Evolutionary conservation across 1,284 basidiomycete genomes (phyloP), one percentile per base, ranked within the genome.

Genomic region (Ustilago bromivora): DNA sequence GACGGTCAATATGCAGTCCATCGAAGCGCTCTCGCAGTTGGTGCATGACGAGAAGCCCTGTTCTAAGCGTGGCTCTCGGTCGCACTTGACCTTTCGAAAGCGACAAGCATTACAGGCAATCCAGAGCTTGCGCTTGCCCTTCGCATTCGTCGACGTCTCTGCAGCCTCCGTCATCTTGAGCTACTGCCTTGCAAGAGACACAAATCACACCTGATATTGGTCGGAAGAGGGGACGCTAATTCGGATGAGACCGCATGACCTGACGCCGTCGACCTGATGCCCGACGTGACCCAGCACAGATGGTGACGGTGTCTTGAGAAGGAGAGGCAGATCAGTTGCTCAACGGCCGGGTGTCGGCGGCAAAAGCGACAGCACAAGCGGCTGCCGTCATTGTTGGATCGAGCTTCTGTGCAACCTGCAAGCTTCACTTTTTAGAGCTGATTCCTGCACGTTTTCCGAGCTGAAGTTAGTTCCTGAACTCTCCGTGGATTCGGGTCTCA

Each of bases 81-180:
- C 72, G 46, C 72, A 75, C 35, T 75, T 75, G 67, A 71, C 72
- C 43, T 75, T 75, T 13, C 72, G 62, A 55, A 70, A 75, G 46
- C 72, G 66, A 19, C 72, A 75, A 13, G 72, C 72, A 38, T 75
- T 66, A 64, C 72, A 75, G 28, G 72, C 66, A 13, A 75, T 46
- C 41, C 63, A 70, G 12, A 70, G 72, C 64, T 75, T 75, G 15
- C 72, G 66, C 43, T 71, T 75, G 54, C 58, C 62, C 12, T 58
- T 61, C 19, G 62, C 35, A 32, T 7, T 43, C 10, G 59, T 35
- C 8, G 58, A 47, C 13, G 57, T 36, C 11, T 61, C 61, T 13
- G 36, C 47, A 34, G 40, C n/a, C 9, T 53, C 57, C 40, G 34
- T 43, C 66, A 56, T 69, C 28, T 12, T 34, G 53, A 28, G 38